phyloP scores from a whole-genome alignment of 2,329 filamentous ascomycete species.

The Aspergillus sp. region DNA sequence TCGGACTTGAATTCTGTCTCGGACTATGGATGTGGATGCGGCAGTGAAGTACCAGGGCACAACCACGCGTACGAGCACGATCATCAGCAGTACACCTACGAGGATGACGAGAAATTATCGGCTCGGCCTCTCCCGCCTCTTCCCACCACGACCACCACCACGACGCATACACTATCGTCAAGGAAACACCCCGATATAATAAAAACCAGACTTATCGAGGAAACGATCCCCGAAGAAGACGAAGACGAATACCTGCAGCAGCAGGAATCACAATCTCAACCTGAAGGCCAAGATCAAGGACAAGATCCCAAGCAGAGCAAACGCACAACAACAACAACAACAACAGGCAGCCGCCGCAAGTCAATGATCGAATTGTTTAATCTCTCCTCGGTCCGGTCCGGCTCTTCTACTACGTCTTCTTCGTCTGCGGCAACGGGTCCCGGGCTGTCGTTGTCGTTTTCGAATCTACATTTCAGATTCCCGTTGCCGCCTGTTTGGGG shows the following conservation, averaged over 20 bases:
- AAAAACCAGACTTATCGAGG: constrained; percentile 18
- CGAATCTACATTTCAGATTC: constrained; percentile 8
- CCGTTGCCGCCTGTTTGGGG: constrained; percentile 1
- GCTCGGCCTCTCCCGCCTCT: neutral
- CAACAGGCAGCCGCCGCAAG: constrained; percentile 15
- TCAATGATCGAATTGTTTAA: constrained; percentile 23
- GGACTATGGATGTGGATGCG: neutral
- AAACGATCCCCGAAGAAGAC: constrained; percentile 19
- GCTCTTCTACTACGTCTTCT: neutral
- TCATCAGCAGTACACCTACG: neutral
- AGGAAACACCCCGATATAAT: constrained; percentile 13
- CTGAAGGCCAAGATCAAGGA: neutral
- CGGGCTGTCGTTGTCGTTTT: constrained; percentile 5
- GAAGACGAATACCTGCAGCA: constrained; percentile 7
- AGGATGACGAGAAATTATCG: neutral
- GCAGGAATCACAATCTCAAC: neutral
- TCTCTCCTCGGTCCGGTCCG: constrained; percentile 1
- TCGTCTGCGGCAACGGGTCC: neutral
- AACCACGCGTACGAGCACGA: neutral
- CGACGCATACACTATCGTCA: neutral
- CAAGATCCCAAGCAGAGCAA: neutral
- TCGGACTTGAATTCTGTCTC: neutral
- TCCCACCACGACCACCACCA: neutral
- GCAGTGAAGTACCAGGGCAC: neutral
- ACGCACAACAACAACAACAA: constrained; percentile 2